Percentiles rank a stretch among this genome's conserved stretches.
These are phyloP conservation scores for Tranzscheliella williamsii DNA, from an alignment of 1,284 basidiomycete genomes.

Conservation along the genomic window DNA sequence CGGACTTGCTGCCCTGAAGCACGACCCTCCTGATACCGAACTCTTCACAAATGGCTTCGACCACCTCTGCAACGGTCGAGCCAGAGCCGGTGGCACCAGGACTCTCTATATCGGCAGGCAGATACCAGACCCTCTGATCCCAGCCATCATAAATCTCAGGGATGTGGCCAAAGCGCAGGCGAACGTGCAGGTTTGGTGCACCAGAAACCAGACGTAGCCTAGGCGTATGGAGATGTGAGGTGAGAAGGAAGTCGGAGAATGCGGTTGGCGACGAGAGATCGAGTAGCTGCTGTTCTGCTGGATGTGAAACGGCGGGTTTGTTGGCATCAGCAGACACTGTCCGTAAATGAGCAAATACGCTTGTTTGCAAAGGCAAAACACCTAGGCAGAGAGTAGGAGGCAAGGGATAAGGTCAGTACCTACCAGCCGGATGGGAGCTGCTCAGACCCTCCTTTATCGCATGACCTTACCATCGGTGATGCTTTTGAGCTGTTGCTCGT, in stretches of 20 bases:
- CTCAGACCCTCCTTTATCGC: not conserved
- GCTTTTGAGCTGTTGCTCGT: slow-evolving; percentile 23
- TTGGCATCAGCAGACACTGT: slow-evolving; percentile 68
- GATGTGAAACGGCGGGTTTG: slow-evolving; percentile 69
- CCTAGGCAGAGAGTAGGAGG: not conserved
- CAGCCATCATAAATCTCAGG: slow-evolving; percentile 73
- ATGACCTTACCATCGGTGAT: slow-evolving; percentile 38
- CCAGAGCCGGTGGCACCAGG: slow-evolving; percentile 25
- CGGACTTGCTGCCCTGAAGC: slow-evolving; percentile 58
- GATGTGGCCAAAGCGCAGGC: slow-evolving; percentile 71
- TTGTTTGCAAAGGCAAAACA: slow-evolving; percentile 20
- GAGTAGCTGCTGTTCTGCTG: slow-evolving; percentile 78
- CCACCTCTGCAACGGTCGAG: slow-evolving; percentile 28
- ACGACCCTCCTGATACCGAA: slow-evolving; percentile 70
- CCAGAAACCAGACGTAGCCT: slow-evolving; percentile 69
- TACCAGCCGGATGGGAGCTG: not conserved
- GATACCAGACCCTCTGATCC: slow-evolving; percentile 29
- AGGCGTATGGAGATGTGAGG: slow-evolving; percentile 72
- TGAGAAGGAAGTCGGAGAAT: slow-evolving; percentile 71
- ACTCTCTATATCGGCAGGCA: slow-evolving; percentile 28
- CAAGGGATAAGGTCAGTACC: not conserved
- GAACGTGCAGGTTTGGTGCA: slow-evolving; percentile 69
- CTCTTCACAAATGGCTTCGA: slow-evolving; percentile 68
- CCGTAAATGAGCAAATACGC: slow-evolving; percentile 65
- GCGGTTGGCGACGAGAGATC: slow-evolving; percentile 62